Conservation (phyloP, 306 rosid genomes). For the Acmispon strigosus region DNA sequence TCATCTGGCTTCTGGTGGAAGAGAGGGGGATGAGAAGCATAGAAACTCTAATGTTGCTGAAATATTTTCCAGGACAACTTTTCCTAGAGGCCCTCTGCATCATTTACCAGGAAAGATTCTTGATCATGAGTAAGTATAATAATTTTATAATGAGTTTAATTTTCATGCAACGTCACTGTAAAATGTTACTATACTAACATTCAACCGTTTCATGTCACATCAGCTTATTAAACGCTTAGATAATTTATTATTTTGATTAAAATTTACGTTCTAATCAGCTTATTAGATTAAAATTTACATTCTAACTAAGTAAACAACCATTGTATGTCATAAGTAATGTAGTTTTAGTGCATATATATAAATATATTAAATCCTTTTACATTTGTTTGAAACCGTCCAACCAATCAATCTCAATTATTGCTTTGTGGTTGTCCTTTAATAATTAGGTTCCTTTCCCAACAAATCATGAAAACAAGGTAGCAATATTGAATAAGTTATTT, state of each 20-base stretch:
- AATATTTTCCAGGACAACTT: slow-evolving; percentile 59
- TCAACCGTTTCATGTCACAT: no score
- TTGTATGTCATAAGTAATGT: no score
- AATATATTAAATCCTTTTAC: no score
- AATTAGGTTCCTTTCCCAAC: slow-evolving; percentile 23
- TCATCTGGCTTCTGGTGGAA: slow-evolving; percentile 77
- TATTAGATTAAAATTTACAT: no score
- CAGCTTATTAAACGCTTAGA: no score
- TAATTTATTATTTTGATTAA: no score
- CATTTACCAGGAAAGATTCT: slow-evolving; percentile 67
- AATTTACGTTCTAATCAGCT: no score
- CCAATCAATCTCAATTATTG: slow-evolving; percentile 7
- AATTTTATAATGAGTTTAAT: no score
- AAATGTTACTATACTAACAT: no score
- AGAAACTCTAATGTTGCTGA: slow-evolving; percentile 68
- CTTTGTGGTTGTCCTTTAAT: background rate
- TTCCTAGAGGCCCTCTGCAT: slow-evolving; percentile 48
- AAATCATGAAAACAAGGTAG: slow-evolving; percentile 30
- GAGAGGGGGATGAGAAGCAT: slow-evolving; percentile 54
- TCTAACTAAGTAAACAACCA: no score
- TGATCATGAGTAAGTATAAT: slow-evolving; percentile 56
- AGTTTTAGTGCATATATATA: no score
- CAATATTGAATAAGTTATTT: slow-evolving; percentile 5
- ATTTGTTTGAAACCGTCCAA: slow-evolving; percentile 26
- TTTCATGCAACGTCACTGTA: no score